These are phyloP conservation scores for Melampsora larici-populina DNA, from an alignment of 1,284 basidiomycete genomes.

Conservation along the genomic window DNA sequence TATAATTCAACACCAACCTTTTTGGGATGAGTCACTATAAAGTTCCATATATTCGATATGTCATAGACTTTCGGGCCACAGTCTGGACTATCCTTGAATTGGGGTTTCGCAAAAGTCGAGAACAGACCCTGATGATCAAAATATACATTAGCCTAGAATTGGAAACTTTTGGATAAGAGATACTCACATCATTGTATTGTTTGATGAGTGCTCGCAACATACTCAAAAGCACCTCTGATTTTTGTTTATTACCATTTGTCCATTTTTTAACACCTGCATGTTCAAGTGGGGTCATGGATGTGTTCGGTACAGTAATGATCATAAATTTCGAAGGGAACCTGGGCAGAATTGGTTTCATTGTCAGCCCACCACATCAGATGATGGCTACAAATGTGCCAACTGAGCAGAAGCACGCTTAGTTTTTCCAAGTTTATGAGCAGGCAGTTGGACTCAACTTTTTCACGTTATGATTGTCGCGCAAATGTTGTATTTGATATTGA, in stretches of 20 bases:
- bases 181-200: slow-evolving; percentile 20
- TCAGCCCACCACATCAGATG: not conserved
- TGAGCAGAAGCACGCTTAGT: no score
- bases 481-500: slow-evolving; percentile 8
- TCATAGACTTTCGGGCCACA: no score
- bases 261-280: slow-evolving; percentile 16
- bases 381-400: not conserved
- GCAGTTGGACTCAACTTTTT: slow-evolving; percentile 16
- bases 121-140: no score
- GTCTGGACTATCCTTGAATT: no score
- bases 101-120: no score
- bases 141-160: no score
- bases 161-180: not conserved
- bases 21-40: no score
- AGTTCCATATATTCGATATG: no score
- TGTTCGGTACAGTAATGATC: no score
- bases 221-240: not conserved
- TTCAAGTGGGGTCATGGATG: slow-evolving; percentile 30
- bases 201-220: slow-evolving; percentile 20
- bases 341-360: not conserved
- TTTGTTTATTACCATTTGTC: not conserved
- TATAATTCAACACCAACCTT: no score
- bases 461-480: slow-evolving; percentile 7
- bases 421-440: not conserved
- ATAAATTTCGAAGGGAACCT: slow-evolving; percentile 10